A percentile compares a stretch with the other conserved stretches of the same genome.
These are phyloP conservation scores for Tagetes patula DNA, from an alignment of 129 eudicot genomes.

Conservation along the genomic window DNA sequence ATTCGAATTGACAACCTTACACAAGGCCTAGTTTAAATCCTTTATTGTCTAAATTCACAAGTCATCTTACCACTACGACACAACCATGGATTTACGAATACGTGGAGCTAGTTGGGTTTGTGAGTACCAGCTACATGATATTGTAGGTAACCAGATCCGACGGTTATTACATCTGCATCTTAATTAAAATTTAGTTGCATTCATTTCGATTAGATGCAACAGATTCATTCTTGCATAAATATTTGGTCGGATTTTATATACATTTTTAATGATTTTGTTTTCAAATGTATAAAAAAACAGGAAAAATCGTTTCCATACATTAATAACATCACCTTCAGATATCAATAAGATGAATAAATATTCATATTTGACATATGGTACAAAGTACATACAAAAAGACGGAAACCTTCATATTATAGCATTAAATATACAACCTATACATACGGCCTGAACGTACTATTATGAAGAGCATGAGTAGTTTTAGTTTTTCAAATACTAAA, in stretches of 20 bases:
- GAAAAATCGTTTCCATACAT: too few species aligned
- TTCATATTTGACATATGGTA: not conserved
- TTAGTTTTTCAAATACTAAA: too few species aligned
- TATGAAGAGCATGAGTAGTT: too few species aligned
- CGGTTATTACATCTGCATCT: not conserved
- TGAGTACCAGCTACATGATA: not conserved
- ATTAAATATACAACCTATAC: not conserved
- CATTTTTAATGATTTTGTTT: too few species aligned
- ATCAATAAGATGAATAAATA: too few species aligned
- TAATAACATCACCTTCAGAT: not conserved
- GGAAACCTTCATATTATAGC: not conserved
- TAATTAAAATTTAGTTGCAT: not conserved
- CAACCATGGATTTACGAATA: too few species aligned
- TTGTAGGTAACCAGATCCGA: conserved; percentile 20
- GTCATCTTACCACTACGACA: too few species aligned
- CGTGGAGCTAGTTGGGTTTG: conserved; percentile 17
- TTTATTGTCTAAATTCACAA: too few species aligned
- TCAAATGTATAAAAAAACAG: not conserved
- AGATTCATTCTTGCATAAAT: not conserved
- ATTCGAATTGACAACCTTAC: too few species aligned
- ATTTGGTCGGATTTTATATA: too few species aligned
- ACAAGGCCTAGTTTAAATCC: too few species aligned
- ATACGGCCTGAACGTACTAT: not conserved
- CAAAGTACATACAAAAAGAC: not conserved
- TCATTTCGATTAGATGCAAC: not conserved